Conservation (phyloP, 2,329 filamentous ascomycete species). For the Apiospora marii region DNA sequence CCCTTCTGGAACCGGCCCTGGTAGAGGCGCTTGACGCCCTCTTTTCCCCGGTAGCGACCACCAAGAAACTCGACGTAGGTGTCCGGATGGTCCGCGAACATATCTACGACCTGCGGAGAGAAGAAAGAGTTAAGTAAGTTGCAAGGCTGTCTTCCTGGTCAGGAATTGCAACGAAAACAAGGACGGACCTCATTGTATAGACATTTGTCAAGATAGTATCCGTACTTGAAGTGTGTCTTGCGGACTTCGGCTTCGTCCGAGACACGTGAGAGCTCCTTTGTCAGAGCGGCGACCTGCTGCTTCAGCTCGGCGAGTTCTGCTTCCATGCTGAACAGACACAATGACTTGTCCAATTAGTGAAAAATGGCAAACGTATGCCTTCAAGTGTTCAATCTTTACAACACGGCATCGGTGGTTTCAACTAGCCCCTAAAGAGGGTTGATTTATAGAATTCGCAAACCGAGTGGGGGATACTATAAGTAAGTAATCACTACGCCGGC, state of each 20-base stretch:
- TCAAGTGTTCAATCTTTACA: not conserved
- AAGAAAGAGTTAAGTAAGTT: constrained; percentile 20
- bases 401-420: too few species aligned
- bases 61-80: constrained; percentile 64
- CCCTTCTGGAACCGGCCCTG: constrained; percentile 57
- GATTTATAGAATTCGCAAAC: not conserved
- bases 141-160: not conserved
- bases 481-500: not conserved
- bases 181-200: constrained; percentile 59
- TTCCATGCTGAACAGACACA: constrained; percentile 38
- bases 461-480: not conserved
- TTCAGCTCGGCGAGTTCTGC: constrained; percentile 47
- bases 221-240: constrained; percentile 65
- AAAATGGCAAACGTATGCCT: too few species aligned
- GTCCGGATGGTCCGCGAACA: constrained; percentile 61
- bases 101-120: constrained; percentile 49
- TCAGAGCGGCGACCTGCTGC: constrained; percentile 44
- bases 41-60: constrained; percentile 58
- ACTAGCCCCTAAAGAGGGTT: not conserved
- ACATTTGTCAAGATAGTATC: constrained; percentile 67
- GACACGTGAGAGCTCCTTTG: constrained; percentile 46
- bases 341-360: too few species aligned
- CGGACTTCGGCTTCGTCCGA: constrained; percentile 61
- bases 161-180: not conserved
- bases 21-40: constrained; percentile 59